phyloP scores from a whole-genome alignment of 2,329 filamentous ascomycete species.

The Fusarium anthophilum region DNA sequence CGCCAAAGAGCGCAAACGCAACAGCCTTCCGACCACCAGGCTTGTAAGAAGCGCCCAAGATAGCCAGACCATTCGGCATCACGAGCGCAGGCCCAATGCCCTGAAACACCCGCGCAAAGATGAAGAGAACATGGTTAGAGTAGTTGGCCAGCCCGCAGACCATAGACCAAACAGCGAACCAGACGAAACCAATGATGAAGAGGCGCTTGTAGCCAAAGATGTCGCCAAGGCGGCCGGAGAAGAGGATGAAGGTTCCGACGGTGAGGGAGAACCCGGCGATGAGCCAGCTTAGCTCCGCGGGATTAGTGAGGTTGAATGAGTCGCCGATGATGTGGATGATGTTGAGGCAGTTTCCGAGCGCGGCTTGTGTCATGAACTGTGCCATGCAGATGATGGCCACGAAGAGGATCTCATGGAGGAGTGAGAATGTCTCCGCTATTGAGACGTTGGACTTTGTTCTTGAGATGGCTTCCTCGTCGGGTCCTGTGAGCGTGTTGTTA shows the following conservation, averaged over 20 bases:
- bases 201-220: slow-evolving; percentile 66
- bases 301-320: slow-evolving; percentile 33
- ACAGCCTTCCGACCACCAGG: slow-evolving; percentile 68
- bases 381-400: slow-evolving; percentile 37
- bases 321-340: slow-evolving; percentile 36
- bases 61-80: slow-evolving; percentile 71
- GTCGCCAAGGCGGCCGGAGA: slow-evolving; percentile 66
- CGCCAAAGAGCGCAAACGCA: slow-evolving; percentile 63
- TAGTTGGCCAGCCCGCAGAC: slow-evolving; percentile 55
- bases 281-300: slow-evolving; percentile 55
- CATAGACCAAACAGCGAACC: slow-evolving; percentile 64
- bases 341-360: slow-evolving; percentile 39
- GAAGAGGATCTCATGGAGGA: slow-evolving; percentile 30
- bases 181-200: slow-evolving; percentile 62
- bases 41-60: slow-evolving; percentile 66
- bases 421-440: slow-evolving; percentile 35
- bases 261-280: slow-evolving; percentile 66
- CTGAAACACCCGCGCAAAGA: slow-evolving; percentile 63
- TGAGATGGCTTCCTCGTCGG: slow-evolving; percentile 30
- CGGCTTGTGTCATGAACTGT: slow-evolving; percentile 40
- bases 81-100: slow-evolving; percentile 70
- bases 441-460: slow-evolving; percentile 34
- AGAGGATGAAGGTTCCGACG: slow-evolving; percentile 66
- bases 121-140: slow-evolving; percentile 55
- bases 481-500: slow-evolving; percentile 16